Conservation (phyloP, 129 eudicot genomes). For the Lonicera japonica region DNA sequence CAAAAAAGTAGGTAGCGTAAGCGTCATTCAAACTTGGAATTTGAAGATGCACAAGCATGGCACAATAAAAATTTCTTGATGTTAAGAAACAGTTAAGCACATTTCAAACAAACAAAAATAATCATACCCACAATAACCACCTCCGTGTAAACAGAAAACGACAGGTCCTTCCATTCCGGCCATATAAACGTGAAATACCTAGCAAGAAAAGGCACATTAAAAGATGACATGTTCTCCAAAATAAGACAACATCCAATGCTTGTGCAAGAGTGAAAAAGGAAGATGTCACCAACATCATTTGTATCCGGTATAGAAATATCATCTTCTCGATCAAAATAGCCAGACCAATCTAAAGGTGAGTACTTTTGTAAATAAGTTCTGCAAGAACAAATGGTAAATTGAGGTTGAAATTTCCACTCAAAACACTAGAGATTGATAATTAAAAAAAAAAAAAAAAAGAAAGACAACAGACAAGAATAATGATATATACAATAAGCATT, state of each 20-base stretch:
- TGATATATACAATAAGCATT: background rate
- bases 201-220: constrained; percentile 21
- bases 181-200: constrained; percentile 88
- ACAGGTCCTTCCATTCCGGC: constrained; percentile 96
- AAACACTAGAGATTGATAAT: background rate
- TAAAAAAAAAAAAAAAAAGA: constrained; percentile 4
- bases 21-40: too few relatives aligned
- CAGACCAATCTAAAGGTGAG: constrained; percentile 70
- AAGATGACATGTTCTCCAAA: background rate
- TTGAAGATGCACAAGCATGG: too few relatives aligned
- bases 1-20: too few relatives aligned
- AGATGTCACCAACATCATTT: constrained; percentile 49
- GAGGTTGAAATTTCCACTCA: background rate
- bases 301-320: constrained; percentile 75
- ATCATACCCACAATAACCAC: constrained; percentile 87
- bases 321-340: constrained; percentile 79
- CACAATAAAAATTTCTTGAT: too few relatives aligned
- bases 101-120: background rate
- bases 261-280: constrained; percentile 2
- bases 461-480: background rate
- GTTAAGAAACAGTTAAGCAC: too few relatives aligned
- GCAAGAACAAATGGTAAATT: constrained; percentile 7
- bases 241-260: background rate
- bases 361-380: constrained; percentile 67
- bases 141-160: constrained; percentile 93